Evolutionary conservation across 805 yeast species (phyloP).

Genomic region (Henningerozyma blattae): DNA sequence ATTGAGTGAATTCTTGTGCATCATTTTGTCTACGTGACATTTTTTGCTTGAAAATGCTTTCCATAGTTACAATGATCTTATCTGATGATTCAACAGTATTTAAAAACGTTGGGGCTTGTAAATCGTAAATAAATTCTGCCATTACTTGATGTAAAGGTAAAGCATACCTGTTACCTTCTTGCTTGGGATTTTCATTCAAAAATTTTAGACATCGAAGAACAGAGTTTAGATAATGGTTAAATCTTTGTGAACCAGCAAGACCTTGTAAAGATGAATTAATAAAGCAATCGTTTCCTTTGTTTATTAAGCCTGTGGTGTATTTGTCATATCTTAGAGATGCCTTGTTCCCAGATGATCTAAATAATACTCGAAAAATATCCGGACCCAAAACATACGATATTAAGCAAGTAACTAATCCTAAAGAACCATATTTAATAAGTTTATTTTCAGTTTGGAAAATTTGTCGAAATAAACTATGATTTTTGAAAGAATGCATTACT

Average conservation of each 20-base stretch:
- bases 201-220: not conserved
- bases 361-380: not conserved
- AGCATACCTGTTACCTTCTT: not conserved
- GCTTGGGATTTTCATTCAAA: not conserved
- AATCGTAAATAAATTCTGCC: slow-evolving; percentile 36
- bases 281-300: slow-evolving; percentile 80
- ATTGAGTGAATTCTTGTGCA: slow-evolving; percentile 84
- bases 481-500: no score
- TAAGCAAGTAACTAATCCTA: not conserved
- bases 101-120: slow-evolving; percentile 50
- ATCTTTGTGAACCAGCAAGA: slow-evolving; percentile 45
- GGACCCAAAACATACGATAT: not conserved
- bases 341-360: not conserved
- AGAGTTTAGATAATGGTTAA: slow-evolving; percentile 43
- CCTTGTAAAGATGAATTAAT: slow-evolving; percentile 86
- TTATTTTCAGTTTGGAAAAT: not conserved
- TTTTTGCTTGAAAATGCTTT: slow-evolving; percentile 55
- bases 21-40: slow-evolving; percentile 83
- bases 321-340: slow-evolving; percentile 46
- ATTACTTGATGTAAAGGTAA: slow-evolving; percentile 47
- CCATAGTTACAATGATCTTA: slow-evolving; percentile 66
- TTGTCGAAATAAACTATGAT: no score
- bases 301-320: slow-evolving; percentile 71
- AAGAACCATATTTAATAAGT: not conserved
- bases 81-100: slow-evolving; percentile 57